Evolutionary conservation across 1,284 basidiomycete genomes (phyloP).

Genomic region (Microbotryum saponariae): DNA sequence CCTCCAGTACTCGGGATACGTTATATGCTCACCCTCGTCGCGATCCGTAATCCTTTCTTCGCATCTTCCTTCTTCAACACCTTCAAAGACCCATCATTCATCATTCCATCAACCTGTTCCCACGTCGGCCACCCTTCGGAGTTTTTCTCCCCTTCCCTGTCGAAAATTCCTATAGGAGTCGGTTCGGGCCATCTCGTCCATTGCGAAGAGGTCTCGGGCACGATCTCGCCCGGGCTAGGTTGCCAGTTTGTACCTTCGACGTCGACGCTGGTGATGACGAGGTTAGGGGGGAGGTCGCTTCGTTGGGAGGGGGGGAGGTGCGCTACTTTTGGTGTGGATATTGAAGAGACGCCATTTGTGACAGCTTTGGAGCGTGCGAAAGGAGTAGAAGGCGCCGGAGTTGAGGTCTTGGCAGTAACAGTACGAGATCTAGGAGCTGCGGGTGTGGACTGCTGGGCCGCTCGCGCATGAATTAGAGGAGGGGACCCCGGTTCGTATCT

Average conservation of each 20-base stretch:
- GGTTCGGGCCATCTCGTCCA: neutral
- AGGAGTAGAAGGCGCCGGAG: neutral
- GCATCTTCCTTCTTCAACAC: too few species aligned
- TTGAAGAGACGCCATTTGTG: too few species aligned
- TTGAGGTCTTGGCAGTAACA: neutral
- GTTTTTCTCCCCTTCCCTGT: neutral
- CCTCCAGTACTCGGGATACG: neutral
- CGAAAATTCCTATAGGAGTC: neutral
- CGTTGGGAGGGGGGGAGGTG: slow-evolving; percentile 7
- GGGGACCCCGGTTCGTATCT: too few species aligned
- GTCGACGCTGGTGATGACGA: slow-evolving; percentile 29
- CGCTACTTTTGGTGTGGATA: too few species aligned
- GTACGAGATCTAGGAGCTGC: neutral
- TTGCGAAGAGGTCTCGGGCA: slow-evolving; percentile 16
- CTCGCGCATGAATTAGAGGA: neutral
- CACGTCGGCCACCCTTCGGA: neutral
- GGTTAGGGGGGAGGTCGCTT: slow-evolving; percentile 22
- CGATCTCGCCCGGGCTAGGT: slow-evolving; percentile 12
- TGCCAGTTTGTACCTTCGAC: slow-evolving; percentile 27
- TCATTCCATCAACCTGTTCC: too few species aligned
- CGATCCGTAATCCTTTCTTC: slow-evolving; percentile 6
- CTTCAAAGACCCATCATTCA: too few species aligned
- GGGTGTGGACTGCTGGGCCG: neutral
- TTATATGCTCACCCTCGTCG: slow-evolving; percentile 18
- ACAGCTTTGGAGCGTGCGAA: too few species aligned